Percentiles rank a stretch among this genome's conserved stretches.
Evolutionary conservation across 306 rosid genomes (phyloP).

Genomic region (Vigna trinervia): DNA sequence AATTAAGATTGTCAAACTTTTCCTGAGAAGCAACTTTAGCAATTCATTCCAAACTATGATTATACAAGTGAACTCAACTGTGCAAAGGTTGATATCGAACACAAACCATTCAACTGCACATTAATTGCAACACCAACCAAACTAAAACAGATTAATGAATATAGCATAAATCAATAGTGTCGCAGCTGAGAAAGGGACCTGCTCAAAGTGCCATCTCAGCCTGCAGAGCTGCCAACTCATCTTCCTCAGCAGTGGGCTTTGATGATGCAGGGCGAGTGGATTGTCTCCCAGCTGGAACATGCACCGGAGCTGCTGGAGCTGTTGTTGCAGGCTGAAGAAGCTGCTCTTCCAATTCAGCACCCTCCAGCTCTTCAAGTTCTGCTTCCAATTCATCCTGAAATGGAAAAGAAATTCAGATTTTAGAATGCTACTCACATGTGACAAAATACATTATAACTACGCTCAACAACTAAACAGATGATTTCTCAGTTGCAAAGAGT

Average conservation of each 20-base stretch:
- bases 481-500: background rate
- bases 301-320: slow-evolving; percentile 87
- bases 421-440: slow-evolving; percentile 29
- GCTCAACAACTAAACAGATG: background rate
- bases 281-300: slow-evolving; percentile 76
- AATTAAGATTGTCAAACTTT: slow-evolving; percentile 18
- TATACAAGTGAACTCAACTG: slow-evolving; percentile 28
- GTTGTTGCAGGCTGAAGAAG: slow-evolving; percentile 97
- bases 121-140: slow-evolving; percentile 37
- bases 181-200: slow-evolving; percentile 50
- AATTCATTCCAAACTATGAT: slow-evolving; percentile 18
- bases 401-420: slow-evolving; percentile 30
- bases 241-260: slow-evolving; percentile 85
- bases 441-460: background rate
- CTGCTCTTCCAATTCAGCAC: slow-evolving; percentile 97
- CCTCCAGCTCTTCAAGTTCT: slow-evolving; percentile 97
- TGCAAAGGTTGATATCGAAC: slow-evolving; percentile 34
- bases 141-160: slow-evolving; percentile 8
- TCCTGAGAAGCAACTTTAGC: slow-evolving; percentile 10
- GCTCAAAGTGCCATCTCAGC: slow-evolving; percentile 98
- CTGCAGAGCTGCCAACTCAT: slow-evolving; percentile 94
- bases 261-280: slow-evolving; percentile 71
- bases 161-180: slow-evolving; percentile 16
- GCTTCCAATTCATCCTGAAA: slow-evolving; percentile 97
- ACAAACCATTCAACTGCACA: slow-evolving; percentile 26